Evolutionary conservation across 2,329 filamentous ascomycete genomes (phyloP).

Genomic region (Microdochium bolleyi): DNA sequence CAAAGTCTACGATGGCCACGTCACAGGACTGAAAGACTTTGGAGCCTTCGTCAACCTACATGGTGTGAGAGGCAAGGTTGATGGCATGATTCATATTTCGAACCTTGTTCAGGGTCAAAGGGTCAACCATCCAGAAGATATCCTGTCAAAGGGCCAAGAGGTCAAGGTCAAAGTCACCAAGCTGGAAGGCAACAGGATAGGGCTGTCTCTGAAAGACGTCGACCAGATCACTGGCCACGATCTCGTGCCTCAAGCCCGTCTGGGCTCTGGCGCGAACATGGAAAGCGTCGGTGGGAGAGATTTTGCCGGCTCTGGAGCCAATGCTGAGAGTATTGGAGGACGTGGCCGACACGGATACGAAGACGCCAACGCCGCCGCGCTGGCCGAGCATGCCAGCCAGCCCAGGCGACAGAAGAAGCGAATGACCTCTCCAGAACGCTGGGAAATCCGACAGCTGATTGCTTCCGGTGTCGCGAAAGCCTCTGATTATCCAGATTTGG

Average conservation of each 20-base stretch:
- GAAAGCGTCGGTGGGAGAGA: slow-evolving; percentile 63
- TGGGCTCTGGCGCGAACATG: slow-evolving; percentile 87
- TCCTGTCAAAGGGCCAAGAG: slow-evolving; percentile 70
- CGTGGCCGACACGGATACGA: slow-evolving; percentile 9
- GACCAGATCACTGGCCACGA: slow-evolving; percentile 85
- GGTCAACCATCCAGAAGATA: slow-evolving; percentile 85
- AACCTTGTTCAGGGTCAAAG: slow-evolving; percentile 77
- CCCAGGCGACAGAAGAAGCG: slow-evolving; percentile 69
- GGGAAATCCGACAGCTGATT: slow-evolving; percentile 96
- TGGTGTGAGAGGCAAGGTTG: slow-evolving; percentile 79
- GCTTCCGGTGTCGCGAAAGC: slow-evolving; percentile 90
- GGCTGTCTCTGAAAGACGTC: slow-evolving; percentile 94
- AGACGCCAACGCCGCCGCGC: slow-evolving; percentile 41
- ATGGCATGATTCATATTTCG: slow-evolving; percentile 90
- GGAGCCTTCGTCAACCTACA: slow-evolving; percentile 91
- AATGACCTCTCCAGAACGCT: slow-evolving; percentile 92
- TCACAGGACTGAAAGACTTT: slow-evolving; percentile 92
- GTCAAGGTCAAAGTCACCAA: slow-evolving; percentile 92
- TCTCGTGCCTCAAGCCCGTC: slow-evolving; percentile 65
- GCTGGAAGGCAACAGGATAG: slow-evolving; percentile 73
- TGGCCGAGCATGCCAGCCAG: slow-evolving; percentile 50
- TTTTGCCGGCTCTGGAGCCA: slow-evolving; percentile 48
- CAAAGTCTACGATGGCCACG: slow-evolving; percentile 85
- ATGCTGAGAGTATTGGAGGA: slow-evolving; percentile 23
- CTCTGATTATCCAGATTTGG: slow-evolving; percentile 87